Evolutionary conservation across 2,329 filamentous ascomycete species (phyloP).

Genomic region (Verticillium albo-atrum): DNA sequence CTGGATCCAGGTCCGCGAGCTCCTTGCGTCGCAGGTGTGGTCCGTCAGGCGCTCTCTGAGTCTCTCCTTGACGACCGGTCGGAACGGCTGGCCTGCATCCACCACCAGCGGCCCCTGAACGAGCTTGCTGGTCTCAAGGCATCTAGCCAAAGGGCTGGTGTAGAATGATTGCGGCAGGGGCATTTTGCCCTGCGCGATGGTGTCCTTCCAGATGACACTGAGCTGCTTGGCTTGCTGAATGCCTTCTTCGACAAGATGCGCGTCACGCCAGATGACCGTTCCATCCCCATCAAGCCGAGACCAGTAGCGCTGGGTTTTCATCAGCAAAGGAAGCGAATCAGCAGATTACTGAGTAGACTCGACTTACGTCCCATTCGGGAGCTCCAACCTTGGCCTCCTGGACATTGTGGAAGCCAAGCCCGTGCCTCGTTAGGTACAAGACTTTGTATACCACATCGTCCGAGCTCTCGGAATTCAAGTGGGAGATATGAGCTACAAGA

Average conservation of each 20-base stretch:
- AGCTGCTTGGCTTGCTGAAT: conserved; percentile 48
- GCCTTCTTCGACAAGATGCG: conserved; percentile 47
- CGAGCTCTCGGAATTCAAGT: conserved; percentile 39
- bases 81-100: conserved; percentile 33
- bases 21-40: conserved; percentile 58
- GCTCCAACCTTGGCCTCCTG: conserved; percentile 54
- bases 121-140: conserved; percentile 50
- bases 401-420: conserved; percentile 44
- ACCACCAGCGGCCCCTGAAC: conserved; percentile 40
- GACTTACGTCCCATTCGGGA: conserved; percentile 47
- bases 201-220: conserved; percentile 44
- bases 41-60: conserved; percentile 55
- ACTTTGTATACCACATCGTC: conserved; percentile 47
- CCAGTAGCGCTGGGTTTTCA: conserved; percentile 24
- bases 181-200: conserved; percentile 39
- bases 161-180: conserved; percentile 51
- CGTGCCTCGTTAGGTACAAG: conserved; percentile 51
- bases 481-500: conserved; percentile 40
- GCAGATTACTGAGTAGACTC: neutral
- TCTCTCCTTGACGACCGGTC: conserved; percentile 51
- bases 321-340: neutral
- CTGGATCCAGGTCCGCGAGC: conserved; percentile 41
- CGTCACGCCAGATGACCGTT: conserved; percentile 32
- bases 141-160: conserved; percentile 53
- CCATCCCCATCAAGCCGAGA: conserved; percentile 33